Evolutionary conservation across 2,329 filamentous ascomycete species (phyloP).

Genomic region (Cladosporium sp.): DNA sequence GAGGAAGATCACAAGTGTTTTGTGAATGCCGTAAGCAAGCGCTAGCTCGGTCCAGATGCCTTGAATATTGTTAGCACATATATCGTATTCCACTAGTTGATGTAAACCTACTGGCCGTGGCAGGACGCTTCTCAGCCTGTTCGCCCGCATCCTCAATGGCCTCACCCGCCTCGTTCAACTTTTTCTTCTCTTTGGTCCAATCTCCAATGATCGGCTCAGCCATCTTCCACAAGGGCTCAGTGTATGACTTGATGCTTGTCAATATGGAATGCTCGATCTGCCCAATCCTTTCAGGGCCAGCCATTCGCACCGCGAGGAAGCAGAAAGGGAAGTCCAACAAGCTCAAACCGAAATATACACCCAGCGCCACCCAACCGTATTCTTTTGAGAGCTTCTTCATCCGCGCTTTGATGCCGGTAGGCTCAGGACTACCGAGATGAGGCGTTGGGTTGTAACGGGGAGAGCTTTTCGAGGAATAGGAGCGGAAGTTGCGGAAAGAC

Average conservation of each 20-base stretch:
- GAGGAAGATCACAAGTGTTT: slow-evolving; percentile 85
- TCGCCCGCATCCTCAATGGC: slow-evolving; percentile 17
- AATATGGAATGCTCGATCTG: slow-evolving; percentile 65
- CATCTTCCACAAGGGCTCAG: slow-evolving; percentile 5
- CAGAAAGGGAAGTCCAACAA: slow-evolving; percentile 92
- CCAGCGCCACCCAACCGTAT: slow-evolving; percentile 89
- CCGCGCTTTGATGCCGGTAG: slow-evolving; percentile 52
- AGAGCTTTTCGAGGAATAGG: slow-evolving; percentile 23
- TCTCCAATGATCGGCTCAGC: slow-evolving; percentile 3
- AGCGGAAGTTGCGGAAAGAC: slow-evolving; percentile 27
- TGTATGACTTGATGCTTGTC: not conserved
- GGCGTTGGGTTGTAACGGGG: slow-evolving; percentile 30
- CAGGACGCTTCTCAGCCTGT: slow-evolving; percentile 16
- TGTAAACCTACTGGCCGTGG: slow-evolving; percentile 27
- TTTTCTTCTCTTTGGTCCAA: slow-evolving; percentile 23
- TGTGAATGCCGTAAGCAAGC: slow-evolving; percentile 94
- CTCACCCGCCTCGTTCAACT: slow-evolving; percentile 44
- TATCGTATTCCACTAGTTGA: not conserved
- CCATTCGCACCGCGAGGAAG: slow-evolving; percentile 76
- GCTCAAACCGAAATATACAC: slow-evolving; percentile 81
- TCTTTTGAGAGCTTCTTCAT: slow-evolving; percentile 82
- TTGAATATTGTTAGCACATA: slow-evolving; percentile 28
- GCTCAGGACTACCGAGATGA: slow-evolving; percentile 27
- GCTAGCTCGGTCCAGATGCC: slow-evolving; percentile 80
- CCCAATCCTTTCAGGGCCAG: slow-evolving; percentile 85